Conservation (phyloP, 1,284 basidiomycete species). For the Ustilago bromivora region DNA sequence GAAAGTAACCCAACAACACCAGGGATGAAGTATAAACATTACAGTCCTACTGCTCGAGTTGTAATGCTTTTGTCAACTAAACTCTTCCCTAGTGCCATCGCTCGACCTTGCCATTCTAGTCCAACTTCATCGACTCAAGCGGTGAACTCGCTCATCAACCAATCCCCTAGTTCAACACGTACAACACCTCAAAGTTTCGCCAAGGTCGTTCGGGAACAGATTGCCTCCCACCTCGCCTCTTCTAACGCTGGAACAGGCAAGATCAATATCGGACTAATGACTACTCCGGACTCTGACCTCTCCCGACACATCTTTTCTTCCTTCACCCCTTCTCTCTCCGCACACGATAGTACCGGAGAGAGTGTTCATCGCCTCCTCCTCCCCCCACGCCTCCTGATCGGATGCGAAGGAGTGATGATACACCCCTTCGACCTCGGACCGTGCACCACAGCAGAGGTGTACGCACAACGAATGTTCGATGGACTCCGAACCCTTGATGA, state of each 20-base stretch:
- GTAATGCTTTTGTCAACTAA: slow-evolving; percentile 46
- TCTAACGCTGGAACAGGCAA: not conserved
- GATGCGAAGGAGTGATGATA: slow-evolving; percentile 33
- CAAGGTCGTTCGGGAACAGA: slow-evolving; percentile 27
- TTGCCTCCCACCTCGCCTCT: slow-evolving; percentile 10
- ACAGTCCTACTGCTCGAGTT: slow-evolving; percentile 77
- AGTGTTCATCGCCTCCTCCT: slow-evolving; percentile 25
- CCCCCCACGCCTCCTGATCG: slow-evolving; percentile 7
- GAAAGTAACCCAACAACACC: slow-evolving; percentile 83
- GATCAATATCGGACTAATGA: slow-evolving; percentile 49
- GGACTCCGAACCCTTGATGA: slow-evolving; percentile 84
- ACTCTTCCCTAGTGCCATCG: slow-evolving; percentile 27
- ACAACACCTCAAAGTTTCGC: slow-evolving; percentile 17
- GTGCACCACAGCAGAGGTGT: slow-evolving; percentile 75
- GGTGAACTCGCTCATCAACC: slow-evolving; percentile 24
- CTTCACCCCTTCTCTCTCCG: slow-evolving; percentile 6
- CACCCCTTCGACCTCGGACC: slow-evolving; percentile 75
- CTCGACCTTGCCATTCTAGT: not conserved
- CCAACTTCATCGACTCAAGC: slow-evolving; percentile 10
- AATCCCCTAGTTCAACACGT: not conserved
- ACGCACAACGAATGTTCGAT: slow-evolving; percentile 87
- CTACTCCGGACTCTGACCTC: slow-evolving; percentile 43
- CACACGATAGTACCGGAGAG: not conserved
- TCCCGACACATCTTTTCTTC: slow-evolving; percentile 5
- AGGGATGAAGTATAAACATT: slow-evolving; percentile 99